These are phyloP conservation scores for Fonsecaea erecta DNA, from an alignment of 2,329 filamentous ascomycete genomes.

Conservation along the genomic window DNA sequence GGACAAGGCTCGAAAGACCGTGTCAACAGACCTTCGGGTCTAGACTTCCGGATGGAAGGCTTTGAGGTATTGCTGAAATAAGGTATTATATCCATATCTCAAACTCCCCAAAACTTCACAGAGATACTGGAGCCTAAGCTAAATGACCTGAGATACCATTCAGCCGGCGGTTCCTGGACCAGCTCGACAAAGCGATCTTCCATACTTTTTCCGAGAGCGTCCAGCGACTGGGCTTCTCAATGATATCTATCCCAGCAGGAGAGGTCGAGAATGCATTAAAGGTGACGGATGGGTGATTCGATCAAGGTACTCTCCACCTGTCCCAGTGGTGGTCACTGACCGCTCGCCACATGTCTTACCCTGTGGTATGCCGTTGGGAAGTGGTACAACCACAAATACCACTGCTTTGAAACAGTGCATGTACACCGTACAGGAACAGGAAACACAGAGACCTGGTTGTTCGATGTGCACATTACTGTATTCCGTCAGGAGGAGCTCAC, in stretches of 20 bases:
- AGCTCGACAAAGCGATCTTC: not conserved
- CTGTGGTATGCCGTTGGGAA: not conserved
- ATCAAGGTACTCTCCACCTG: not conserved
- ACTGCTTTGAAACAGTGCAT: not conserved
- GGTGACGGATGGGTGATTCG: not conserved
- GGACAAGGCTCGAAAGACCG: no score
- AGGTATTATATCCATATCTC: not conserved
- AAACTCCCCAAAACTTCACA: not conserved
- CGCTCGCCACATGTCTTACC: not conserved
- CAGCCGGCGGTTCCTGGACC: not conserved
- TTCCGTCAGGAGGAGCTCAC: not conserved
- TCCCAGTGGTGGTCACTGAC: not conserved
- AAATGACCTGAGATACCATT: not conserved
- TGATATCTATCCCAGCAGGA: not conserved
- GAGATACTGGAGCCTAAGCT: not conserved
- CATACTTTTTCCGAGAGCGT: not conserved
- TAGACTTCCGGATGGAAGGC: not conserved
- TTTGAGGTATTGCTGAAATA: not conserved
- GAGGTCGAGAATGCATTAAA: not conserved
- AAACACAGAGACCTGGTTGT: not conserved
- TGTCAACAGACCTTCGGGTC: not conserved
- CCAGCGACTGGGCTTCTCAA: not conserved
- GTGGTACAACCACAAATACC: not conserved
- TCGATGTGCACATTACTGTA: not conserved
- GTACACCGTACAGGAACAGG: not conserved